These are phyloP conservation scores for Sanghuangporus sanghuang DNA, from an alignment of 1,284 basidiomycete species.

Conservation along the genomic window DNA sequence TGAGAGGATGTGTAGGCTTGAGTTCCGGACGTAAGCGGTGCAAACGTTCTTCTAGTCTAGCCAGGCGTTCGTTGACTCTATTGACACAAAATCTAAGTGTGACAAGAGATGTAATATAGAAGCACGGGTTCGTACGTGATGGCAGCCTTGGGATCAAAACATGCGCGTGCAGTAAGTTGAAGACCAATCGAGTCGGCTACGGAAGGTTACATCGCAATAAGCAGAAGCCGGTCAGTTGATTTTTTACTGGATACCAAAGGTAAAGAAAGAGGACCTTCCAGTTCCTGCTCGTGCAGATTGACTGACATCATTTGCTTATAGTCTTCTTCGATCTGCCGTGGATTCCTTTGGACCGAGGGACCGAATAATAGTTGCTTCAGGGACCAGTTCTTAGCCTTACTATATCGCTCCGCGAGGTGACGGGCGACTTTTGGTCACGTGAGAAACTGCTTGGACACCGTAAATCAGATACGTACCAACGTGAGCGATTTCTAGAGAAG, in stretches of 20 bases:
- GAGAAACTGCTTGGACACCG: conserved; percentile 54
- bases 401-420: conserved; percentile 9
- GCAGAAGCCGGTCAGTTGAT: not conserved
- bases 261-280: conserved; percentile 56
- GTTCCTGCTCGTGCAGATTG: conserved; percentile 77
- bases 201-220: not conserved
- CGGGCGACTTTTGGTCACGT: conserved; percentile 60
- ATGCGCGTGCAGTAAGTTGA: conserved; percentile 68
- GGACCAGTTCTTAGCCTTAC: not conserved
- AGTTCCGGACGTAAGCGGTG: not conserved
- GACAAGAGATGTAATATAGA: not conserved
- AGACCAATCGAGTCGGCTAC: conserved; percentile 76
- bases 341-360: not conserved
- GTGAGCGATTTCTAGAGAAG: conserved; percentile 73
- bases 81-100: conserved; percentile 44
- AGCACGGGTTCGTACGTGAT: conserved; percentile 46
- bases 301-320: conserved; percentile 32
- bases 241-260: not conserved
- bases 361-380: not conserved
- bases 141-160: conserved; percentile 75
- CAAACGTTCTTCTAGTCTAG: not conserved
- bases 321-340: not conserved
- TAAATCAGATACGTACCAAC: conserved; percentile 43
- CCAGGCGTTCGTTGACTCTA: conserved; percentile 27
- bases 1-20: conserved; percentile 5